Conservation (phyloP, 352 stramenopile genomes). For the Phytopythium aichiense region DNA sequence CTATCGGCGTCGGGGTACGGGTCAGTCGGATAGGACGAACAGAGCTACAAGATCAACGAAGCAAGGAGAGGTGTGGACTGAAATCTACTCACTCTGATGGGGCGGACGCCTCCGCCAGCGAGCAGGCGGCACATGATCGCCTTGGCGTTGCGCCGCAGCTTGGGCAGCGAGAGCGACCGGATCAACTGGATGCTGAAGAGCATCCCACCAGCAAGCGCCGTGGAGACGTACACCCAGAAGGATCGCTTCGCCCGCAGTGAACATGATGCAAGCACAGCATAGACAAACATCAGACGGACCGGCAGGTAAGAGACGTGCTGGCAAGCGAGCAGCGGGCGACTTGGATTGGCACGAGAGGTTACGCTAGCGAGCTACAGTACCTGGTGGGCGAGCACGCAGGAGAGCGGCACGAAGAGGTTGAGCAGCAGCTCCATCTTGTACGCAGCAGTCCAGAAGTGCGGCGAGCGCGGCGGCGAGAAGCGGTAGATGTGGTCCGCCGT, state of each 20-base stretch:
- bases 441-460: constrained; percentile 75
- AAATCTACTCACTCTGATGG: constrained; percentile 33
- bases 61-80: not conserved
- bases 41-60: not conserved
- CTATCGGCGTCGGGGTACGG: constrained; percentile 15
- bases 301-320: not conserved
- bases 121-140: constrained; percentile 73
- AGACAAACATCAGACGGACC: constrained; percentile 4
- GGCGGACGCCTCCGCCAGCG: constrained; percentile 50
- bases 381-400: constrained; percentile 78
- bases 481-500: constrained; percentile 78
- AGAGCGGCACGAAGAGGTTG: constrained; percentile 70
- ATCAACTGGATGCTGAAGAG: constrained; percentile 64
- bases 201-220: constrained; percentile 48
- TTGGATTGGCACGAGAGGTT: constrained; percentile 5
- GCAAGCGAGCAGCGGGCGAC: not conserved
- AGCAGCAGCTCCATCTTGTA: constrained; percentile 82
- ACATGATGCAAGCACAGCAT: constrained; percentile 6
- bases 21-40: not conserved
- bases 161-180: constrained; percentile 68
- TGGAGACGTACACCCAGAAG: constrained; percentile 75
- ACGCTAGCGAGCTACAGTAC: constrained; percentile 23
- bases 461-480: constrained; percentile 63
- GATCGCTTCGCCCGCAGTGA: constrained; percentile 34
- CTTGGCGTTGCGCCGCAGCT: constrained; percentile 61